Percentiles rank a stretch among this genome's conserved stretches.
phyloP scores from a whole-genome alignment of 2,329 filamentous ascomycete genomes.

The Leptographium procerum region DNA sequence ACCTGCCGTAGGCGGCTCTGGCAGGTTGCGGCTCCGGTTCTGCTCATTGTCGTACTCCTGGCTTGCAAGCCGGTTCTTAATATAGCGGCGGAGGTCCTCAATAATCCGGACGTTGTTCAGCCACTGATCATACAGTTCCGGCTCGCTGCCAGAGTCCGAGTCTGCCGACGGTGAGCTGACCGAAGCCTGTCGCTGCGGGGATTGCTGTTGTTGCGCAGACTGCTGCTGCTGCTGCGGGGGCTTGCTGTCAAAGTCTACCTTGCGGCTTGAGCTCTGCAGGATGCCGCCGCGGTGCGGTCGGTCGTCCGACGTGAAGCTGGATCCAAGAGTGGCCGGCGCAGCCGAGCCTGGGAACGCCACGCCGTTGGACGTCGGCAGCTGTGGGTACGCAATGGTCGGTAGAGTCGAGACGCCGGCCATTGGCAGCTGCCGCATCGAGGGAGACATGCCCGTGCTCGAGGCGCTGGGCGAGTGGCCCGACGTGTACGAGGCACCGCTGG shows the following conservation, averaged over 20 bases:
- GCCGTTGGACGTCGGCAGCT: conserved; percentile 52
- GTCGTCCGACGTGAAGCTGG: conserved; percentile 51
- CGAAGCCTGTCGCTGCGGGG: conserved; percentile 27
- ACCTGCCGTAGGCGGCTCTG: conserved; percentile 14
- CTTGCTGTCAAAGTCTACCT: conserved; percentile 16
- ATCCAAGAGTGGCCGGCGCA: conserved; percentile 59
- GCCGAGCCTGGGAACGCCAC: conserved; percentile 51
- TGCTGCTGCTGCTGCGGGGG: conserved; percentile 1
- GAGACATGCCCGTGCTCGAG: conserved; percentile 60
- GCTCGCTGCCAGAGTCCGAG: conserved; percentile 41
- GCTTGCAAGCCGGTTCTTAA: conserved; percentile 44
- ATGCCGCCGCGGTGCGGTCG: conserved; percentile 56
- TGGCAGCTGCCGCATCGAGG: conserved; percentile 44
- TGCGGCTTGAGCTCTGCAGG: conserved; percentile 46
- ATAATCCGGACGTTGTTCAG: conserved; percentile 55
- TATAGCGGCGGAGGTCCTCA: conserved; percentile 47
- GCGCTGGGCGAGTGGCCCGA: conserved; percentile 66
- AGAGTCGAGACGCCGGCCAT: conserved; percentile 33
- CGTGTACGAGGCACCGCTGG: conserved; percentile 64
- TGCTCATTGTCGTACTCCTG: conserved; percentile 34
- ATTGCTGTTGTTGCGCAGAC: conserved; percentile 7
- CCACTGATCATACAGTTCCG: conserved; percentile 53
- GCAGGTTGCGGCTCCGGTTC: not conserved
- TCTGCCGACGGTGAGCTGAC: conserved; percentile 44
- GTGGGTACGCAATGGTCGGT: conserved; percentile 60